Evolutionary conservation across 495 filamentous ascomycete genomes (phyloP).

Genomic region (Aspergillus heteromorphus): DNA sequence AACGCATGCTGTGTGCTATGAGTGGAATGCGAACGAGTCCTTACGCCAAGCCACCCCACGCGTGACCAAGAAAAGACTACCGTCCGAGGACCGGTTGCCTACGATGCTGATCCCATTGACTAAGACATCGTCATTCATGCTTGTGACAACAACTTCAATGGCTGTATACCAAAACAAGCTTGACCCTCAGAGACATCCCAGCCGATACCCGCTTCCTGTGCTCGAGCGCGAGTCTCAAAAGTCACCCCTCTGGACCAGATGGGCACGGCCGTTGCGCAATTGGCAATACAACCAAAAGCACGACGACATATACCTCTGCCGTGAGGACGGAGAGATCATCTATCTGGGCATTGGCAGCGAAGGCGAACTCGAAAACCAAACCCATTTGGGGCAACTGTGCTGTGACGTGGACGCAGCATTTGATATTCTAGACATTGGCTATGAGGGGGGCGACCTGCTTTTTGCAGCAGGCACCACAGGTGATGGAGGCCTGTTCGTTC

Average conservation of each 20-base stretch:
- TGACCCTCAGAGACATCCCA: slow-evolving; percentile 22
- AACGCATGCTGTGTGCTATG: slow-evolving; percentile 63
- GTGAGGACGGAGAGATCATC: slow-evolving; percentile 72
- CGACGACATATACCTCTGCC: slow-evolving; percentile 72
- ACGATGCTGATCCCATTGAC: slow-evolving; percentile 64
- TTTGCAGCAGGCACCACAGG: slow-evolving; percentile 76
- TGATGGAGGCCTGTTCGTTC: slow-evolving; percentile 71
- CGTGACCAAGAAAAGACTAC: slow-evolving; percentile 46
- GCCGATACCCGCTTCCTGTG: slow-evolving; percentile 26
- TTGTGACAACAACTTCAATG: slow-evolving; percentile 54
- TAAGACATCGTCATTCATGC: slow-evolving; percentile 57
- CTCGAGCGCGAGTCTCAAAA: slow-evolving; percentile 23
- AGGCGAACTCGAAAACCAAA: slow-evolving; percentile 32
- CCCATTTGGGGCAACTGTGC: slow-evolving; percentile 34
- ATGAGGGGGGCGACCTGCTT: slow-evolving; percentile 64
- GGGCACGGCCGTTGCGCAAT: slow-evolving; percentile 66
- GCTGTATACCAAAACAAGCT: slow-evolving; percentile 55
- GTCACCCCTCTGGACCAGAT: slow-evolving; percentile 49
- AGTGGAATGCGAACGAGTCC: slow-evolving; percentile 58
- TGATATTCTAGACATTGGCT: slow-evolving; percentile 42
- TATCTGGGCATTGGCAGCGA: slow-evolving; percentile 57
- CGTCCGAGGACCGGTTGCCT: slow-evolving; percentile 56
- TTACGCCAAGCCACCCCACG: slow-evolving; percentile 34
- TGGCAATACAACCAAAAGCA: slow-evolving; percentile 50
- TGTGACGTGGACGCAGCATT: slow-evolving; percentile 44